Percentiles rank a stretch among this genome's conserved stretches.
phyloP scores from a whole-genome alignment of 805 yeast species.

The Teunomyces lycoperdinae region DNA sequence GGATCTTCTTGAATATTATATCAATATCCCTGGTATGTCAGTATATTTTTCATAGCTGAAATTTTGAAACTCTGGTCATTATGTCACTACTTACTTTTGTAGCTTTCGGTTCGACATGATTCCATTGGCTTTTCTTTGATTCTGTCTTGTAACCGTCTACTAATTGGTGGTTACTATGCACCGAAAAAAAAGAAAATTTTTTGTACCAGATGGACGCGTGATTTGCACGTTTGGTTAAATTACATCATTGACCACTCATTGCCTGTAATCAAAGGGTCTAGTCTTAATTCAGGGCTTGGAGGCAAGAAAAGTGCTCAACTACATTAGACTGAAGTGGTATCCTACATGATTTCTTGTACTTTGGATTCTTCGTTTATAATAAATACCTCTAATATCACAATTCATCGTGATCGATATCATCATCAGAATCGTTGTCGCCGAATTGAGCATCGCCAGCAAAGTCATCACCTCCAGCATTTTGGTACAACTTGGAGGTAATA shows the following conservation, averaged over 20 bases:
- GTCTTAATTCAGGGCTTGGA: too few relatives aligned
- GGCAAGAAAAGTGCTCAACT: too few relatives aligned
- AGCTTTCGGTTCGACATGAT: conserved; percentile 32
- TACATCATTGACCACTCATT: background rate
- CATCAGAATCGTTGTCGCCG: conserved; percentile 44
- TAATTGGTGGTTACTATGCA: conserved; percentile 4
- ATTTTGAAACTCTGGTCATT: background rate
- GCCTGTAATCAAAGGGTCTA: background rate
- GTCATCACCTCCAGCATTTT: conserved; percentile 47
- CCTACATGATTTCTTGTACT: background rate
- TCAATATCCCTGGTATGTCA: conserved; percentile 11
- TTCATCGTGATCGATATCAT: conserved; percentile 45
- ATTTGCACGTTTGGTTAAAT: conserved; percentile 1
- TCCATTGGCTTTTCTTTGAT: background rate
- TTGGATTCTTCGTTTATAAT: conserved; percentile 1
- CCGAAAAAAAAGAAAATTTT: conserved; percentile 10
- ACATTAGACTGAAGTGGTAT: background rate
- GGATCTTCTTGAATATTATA: conserved; percentile 40
- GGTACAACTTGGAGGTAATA: conserved; percentile 77
- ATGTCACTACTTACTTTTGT: conserved; percentile 30
- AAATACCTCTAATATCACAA: conserved; percentile 23
- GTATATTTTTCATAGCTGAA: background rate
- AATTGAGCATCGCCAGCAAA: conserved; percentile 38
- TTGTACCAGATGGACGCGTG: conserved; percentile 13
- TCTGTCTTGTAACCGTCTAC: conserved; percentile 2